Percentiles rank a stretch among this genome's conserved stretches.
Evolutionary conservation across 202 grass and related monocot genomes (phyloP).

Genomic region (Zizania palustris): DNA sequence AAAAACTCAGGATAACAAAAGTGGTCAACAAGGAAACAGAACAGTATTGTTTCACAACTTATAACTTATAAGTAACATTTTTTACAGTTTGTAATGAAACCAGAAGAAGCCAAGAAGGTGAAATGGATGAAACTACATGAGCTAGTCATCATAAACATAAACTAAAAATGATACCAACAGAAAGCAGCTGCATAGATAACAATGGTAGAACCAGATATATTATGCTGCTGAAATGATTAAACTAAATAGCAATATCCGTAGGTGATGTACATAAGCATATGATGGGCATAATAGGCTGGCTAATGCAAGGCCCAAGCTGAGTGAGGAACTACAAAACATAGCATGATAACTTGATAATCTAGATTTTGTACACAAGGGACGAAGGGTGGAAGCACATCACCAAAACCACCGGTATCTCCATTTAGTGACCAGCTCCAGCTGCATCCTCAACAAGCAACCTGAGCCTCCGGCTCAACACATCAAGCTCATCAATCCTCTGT

Average conservation of each 20-base stretch:
- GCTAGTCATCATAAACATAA: not conserved
- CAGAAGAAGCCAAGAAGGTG: not conserved
- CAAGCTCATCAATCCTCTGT: constrained; percentile 67
- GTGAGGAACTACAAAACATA: constrained; percentile 47
- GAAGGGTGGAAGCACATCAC: constrained; percentile 39
- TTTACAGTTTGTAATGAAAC: not conserved
- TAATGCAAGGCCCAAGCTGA: constrained; percentile 42
- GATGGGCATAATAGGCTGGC: constrained; percentile 19
- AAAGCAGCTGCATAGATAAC: not conserved
- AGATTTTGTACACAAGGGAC: constrained; percentile 48
- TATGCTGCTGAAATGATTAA: constrained; percentile 48
- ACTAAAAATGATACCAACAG: constrained; percentile 11
- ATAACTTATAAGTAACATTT: constrained; percentile 10
- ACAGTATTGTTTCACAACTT: not conserved
- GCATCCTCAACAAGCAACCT: constrained; percentile 76
- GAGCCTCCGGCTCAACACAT: constrained; percentile 67
- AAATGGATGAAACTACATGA: constrained; percentile 23
- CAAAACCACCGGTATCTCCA: constrained; percentile 16
- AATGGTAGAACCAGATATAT: constrained; percentile 41
- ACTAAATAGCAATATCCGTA: constrained; percentile 36
- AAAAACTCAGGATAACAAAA: not conserved
- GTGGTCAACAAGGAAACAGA: constrained; percentile 1
- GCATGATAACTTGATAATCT: constrained; percentile 48
- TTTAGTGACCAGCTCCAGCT: constrained; percentile 31
- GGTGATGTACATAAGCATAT: constrained; percentile 45